Conservation (phyloP, 73 alveolate genomes). For the Durusdinium trenchii region DNA sequence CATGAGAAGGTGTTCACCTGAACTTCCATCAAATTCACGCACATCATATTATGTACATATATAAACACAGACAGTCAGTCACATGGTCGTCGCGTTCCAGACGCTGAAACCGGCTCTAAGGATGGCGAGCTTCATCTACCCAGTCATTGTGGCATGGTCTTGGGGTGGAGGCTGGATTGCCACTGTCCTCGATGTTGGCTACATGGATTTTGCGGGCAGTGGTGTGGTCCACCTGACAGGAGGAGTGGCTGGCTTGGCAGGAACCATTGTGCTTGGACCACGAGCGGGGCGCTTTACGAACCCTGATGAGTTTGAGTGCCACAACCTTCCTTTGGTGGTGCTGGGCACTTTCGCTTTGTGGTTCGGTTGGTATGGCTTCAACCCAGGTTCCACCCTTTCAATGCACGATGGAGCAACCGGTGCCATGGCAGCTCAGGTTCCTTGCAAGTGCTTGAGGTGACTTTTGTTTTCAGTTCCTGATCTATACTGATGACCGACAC, state of each 20-base stretch:
- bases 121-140: constrained; percentile 96
- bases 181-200: constrained; percentile 14
- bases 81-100: too few species aligned
- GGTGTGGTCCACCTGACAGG: constrained; percentile 11
- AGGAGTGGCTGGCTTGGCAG: neutral
- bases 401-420: constrained; percentile 33
- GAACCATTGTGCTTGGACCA: neutral
- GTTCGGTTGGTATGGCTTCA: constrained; percentile 97
- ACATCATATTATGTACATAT: too few species aligned
- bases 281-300: neutral
- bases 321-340: constrained; percentile 96
- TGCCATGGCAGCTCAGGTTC: constrained; percentile 36
- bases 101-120: constrained; percentile 95
- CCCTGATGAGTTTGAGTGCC: constrained; percentile 92
- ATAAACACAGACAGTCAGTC: too few species aligned
- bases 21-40: too few species aligned
- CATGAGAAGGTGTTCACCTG: too few species aligned
- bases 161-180: constrained; percentile 72
- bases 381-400: constrained; percentile 96
- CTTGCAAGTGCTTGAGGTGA: too few species aligned
- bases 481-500: too few species aligned
- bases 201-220: constrained; percentile 35
- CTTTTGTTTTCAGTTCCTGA: too few species aligned
- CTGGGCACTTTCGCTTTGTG: constrained; percentile 97
- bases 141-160: constrained; percentile 96